Percentiles rank a stretch among this genome's conserved stretches.
Conservation (phyloP, 805 yeast genomes). For the Kluyveromyces wickerhamii region DNA sequence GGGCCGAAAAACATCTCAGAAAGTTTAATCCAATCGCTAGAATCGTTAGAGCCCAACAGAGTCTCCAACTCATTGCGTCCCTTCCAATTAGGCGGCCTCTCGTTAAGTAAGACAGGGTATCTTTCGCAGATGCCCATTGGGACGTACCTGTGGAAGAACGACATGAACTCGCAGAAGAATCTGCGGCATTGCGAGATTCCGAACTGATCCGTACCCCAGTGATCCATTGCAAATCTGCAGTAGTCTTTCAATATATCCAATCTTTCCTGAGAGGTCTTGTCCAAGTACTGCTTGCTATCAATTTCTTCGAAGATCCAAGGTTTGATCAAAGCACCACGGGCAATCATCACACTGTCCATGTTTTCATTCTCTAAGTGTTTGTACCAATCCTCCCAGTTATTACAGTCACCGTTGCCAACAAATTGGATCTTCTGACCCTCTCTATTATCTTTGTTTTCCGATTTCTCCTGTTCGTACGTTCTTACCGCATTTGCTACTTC, state of each 20-base stretch:
- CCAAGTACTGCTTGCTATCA: constrained; percentile 80
- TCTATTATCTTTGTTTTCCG: constrained; percentile 53
- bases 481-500: constrained; percentile 65
- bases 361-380: constrained; percentile 53
- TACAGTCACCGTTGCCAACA: constrained; percentile 93
- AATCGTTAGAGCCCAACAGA: constrained; percentile 73
- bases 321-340: constrained; percentile 94
- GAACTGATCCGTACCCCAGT: constrained; percentile 97
- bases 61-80: constrained; percentile 94
- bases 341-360: constrained; percentile 93
- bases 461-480: constrained; percentile 43
- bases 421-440: constrained; percentile 63
- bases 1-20: constrained; percentile 94
- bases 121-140: constrained; percentile 90
- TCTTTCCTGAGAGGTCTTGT: constrained; percentile 85
- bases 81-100: constrained; percentile 88
- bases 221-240: constrained; percentile 77
- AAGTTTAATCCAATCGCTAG: constrained; percentile 91
- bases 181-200: constrained; percentile 86
- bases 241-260: constrained; percentile 63
- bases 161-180: constrained; percentile 86
- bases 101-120: constrained; percentile 81
- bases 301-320: constrained; percentile 99
- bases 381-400: constrained; percentile 83
- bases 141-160: constrained; percentile 88